Evolutionary conservation across 176 grass and related monocot genomes (phyloP), one percentile per base, ranked within the genome.

Genomic region (Oryza meyeriana): DNA sequence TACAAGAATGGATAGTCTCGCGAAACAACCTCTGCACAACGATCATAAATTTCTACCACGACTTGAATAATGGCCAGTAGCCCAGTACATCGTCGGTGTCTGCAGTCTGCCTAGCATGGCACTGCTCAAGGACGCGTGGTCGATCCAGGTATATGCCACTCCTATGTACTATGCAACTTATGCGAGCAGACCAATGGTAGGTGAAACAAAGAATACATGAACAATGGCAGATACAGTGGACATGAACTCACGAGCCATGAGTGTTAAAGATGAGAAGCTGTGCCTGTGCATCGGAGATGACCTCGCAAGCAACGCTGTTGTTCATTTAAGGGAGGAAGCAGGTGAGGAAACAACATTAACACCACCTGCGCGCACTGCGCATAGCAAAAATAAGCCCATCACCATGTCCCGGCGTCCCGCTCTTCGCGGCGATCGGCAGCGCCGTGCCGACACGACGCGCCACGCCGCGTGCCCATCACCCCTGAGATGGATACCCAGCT

Each of bases 161-260:
- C 36, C 17, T 18, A 12, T 67, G 74, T 50, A 57, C n/a, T 8
- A 50, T 34, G 29, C 7, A 26, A 34, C 12, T 79, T 59, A 72
- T 72, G 79, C 52, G 62, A 18, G 38, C 72, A 50, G 79, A 78
- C 61, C 28, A 7, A 26, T 10, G 69, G 81, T 75, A 75, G 81
- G 62, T 84, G 76, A 41, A 31, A 22, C 48, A 78, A 24, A 84
- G 31, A 89, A 69, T 84, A 70, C 76, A 5, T 52, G 18, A 64
- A 39, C 62, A 26, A 61, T 22, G 12, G 73, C 6, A 58, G 52
- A 47, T 47, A 17, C 44, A 47, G 44, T 8, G 14, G 67, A 27
- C 9, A 41, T 13, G n/a, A 36, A 26, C 34, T 26, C 35, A 14
- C 2, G 67, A 70, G 10, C 6, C 52, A 24, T 47, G 52, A 24